Evolutionary conservation across 2,329 filamentous ascomycete genomes (phyloP), one percentile per base, ranked within the genome.

Genomic region (Karstenula rhodostoma): DNA sequence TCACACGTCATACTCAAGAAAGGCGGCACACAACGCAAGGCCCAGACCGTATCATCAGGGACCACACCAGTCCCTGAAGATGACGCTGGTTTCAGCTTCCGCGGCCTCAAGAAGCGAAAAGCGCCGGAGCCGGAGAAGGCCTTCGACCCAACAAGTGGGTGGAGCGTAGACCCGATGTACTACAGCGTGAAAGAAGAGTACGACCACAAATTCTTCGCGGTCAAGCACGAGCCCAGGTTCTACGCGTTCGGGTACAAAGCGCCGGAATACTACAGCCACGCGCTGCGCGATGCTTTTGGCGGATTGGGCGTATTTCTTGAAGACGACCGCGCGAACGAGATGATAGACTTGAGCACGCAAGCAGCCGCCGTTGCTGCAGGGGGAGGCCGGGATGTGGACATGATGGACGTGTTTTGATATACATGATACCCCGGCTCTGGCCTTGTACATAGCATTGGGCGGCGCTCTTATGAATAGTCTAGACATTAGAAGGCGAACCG

Each of bases 91-190:
- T 81, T 86, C 49, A 73, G 89, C 2, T 94, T 97, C 78, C 90
- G 92, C 67, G 94, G 94, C 1, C 84, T 97, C 59, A 93, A 91
- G 78, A 89, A 83, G 60, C 82, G 83, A 54, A 81, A 85, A 58
- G 83, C 84, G 2, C 85, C 86, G 1, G 85, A 86, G 37, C 86
- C 86, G 6, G 88, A 93, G 69, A 88, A 89, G 59, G 89, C 92
- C 0, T 97, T 96, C 79, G 93, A 97, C 80, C 91, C 94, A 0
- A 97, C 95, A 74, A 93, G 88, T 42, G 95, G 93, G 0, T 80
- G 94, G 62, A 80, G 86, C 49, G 86, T 94, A 54, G 83, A 83
- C 10, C 73, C 73, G 25, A 84, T 90, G 67, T 90, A 94, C 68
- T 94, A 92, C 72, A 82, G 85, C 10, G 73, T 96, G 40, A 86